phyloP scores from a whole-genome alignment of 1,284 basidiomycete genomes.

The Stygiomarasmius scandens region DNA sequence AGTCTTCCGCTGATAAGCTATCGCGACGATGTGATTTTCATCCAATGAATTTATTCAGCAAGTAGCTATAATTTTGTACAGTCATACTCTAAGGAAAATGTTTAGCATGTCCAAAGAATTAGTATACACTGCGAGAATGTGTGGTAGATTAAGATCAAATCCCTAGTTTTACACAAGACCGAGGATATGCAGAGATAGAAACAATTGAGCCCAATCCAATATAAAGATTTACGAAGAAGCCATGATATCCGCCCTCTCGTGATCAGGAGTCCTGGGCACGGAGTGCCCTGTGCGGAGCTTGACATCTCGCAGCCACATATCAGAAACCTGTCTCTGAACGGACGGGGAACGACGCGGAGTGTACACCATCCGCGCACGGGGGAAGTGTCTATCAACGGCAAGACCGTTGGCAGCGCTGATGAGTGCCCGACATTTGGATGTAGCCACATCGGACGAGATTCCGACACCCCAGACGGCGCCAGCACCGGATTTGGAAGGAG shows the following conservation, averaged over 20 bases:
- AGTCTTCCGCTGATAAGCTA: no score
- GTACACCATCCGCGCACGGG: constrained; percentile 31
- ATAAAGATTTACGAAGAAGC: neutral
- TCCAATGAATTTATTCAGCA: no score
- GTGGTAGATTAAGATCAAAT: no score
- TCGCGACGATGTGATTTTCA: no score
- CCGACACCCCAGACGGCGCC: constrained; percentile 85
- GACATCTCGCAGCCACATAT: constrained; percentile 28
- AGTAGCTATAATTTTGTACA: no score
- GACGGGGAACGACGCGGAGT: constrained; percentile 17
- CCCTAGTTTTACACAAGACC: no score
- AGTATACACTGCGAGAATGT: no score
- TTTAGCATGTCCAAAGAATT: no score
- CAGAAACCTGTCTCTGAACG: constrained; percentile 10
- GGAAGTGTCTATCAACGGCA: constrained; percentile 54
- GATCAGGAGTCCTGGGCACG: constrained; percentile 10
- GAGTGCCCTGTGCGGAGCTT: constrained; percentile 27
- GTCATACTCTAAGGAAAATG: no score
- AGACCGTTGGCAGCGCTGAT: constrained; percentile 76
- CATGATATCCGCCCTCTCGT: constrained; percentile 5
- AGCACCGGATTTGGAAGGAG: constrained; percentile 39
- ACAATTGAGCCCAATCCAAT: no score
- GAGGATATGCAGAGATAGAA: no score
- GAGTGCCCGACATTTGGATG: constrained; percentile 81
- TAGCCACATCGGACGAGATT: constrained; percentile 81